Base-by-base conservation (phyloP, 345 rosid species). In the Eutrema heterophyllum region DNA sequence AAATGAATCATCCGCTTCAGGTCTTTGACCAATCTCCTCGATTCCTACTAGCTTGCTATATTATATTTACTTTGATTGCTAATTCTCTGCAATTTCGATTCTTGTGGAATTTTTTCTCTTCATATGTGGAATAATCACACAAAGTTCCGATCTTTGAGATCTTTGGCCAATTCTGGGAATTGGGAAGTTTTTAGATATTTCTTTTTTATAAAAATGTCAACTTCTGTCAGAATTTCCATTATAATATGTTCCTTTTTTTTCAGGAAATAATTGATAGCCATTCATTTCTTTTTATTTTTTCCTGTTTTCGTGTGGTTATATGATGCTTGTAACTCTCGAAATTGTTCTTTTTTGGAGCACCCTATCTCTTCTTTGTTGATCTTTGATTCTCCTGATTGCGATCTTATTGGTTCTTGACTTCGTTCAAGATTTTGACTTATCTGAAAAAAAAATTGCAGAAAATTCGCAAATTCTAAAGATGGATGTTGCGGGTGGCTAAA, bases 401-500 rank as follows among this genome's bases (percentile, higher is more conserved):
- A 58, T 74, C 29, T 53, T 64, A 54, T 70, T 71, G 72, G 66
- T 77, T 77, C 62, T 71, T 64, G 72, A 70, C 56, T 70, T 29
- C 5, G 24, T 70, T 76, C 38, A 50, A 65, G 5, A 41, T 13
- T 65, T 4, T 71, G 76, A 77, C 80, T 64, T 21, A 32, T 70
- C 56, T 71, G 64, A 48, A 10, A 9, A 24, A 67, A 18, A 21
- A 4, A 7, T 74, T 43, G 68, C 78, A 84, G 88, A 71, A 63
- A 52, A 36, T 7, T 70, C 35, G 13, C 2, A 40, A 74, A 48
- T 74, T 50, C 27, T 49, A 40, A 13, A 75, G 69, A 90, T 95
- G 98, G 96, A 92, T 74, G 87, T 86, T 69, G 83, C 38, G 24
- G 98, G 89, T 68, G 98, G 94, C 83, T 88, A 76, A 85, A 43